A percentile compares a stretch with the other conserved stretches of the same genome.
Evolutionary conservation across 78 protist genomes (phyloP).

Genomic region (Polysphondylium violaceum): DNA sequence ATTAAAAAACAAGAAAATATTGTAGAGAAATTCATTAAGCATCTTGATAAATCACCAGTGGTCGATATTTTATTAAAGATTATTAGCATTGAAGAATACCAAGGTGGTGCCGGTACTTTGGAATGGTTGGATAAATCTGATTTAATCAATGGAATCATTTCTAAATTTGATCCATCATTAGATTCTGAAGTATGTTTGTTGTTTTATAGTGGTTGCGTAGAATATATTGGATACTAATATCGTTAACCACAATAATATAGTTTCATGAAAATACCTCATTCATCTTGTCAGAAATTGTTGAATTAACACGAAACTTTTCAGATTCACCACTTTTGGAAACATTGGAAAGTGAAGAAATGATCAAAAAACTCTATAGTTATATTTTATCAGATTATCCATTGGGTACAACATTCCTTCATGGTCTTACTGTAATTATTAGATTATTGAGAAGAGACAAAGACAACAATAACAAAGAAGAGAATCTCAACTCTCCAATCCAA

Average conservation of each 20-base stretch:
- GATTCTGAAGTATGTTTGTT: constrained; percentile 53
- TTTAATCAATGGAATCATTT: constrained; percentile 69
- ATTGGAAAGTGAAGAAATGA: constrained; percentile 72
- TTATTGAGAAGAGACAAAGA: constrained; percentile 78
- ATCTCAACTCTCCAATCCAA: constrained; percentile 10
- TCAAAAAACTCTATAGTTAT: constrained; percentile 54
- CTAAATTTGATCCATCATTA: constrained; percentile 65
- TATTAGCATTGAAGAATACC: constrained; percentile 68
- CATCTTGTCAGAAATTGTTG: constrained; percentile 77
- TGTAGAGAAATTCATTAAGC: constrained; percentile 73
- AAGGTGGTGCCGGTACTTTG: constrained; percentile 83
- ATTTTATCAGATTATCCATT: constrained; percentile 70
- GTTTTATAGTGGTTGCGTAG: background rate
- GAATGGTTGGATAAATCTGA: constrained; percentile 73
- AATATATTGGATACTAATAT: background rate
- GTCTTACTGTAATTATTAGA: constrained; percentile 80
- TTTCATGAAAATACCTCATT: constrained; percentile 82
- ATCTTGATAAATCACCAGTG: constrained; percentile 79
- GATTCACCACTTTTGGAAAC: constrained; percentile 74
- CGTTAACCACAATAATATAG: background rate
- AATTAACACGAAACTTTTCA: constrained; percentile 31
- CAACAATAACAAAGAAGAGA: constrained; percentile 12
- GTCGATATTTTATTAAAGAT: constrained; percentile 81
- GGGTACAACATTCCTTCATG: constrained; percentile 74
- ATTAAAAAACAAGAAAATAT: constrained; percentile 65